Evolutionary conservation across 2,329 filamentous ascomycete species (phyloP), one percentile per base, ranked within the genome.

Genomic region (Pleomassaria siparia): DNA sequence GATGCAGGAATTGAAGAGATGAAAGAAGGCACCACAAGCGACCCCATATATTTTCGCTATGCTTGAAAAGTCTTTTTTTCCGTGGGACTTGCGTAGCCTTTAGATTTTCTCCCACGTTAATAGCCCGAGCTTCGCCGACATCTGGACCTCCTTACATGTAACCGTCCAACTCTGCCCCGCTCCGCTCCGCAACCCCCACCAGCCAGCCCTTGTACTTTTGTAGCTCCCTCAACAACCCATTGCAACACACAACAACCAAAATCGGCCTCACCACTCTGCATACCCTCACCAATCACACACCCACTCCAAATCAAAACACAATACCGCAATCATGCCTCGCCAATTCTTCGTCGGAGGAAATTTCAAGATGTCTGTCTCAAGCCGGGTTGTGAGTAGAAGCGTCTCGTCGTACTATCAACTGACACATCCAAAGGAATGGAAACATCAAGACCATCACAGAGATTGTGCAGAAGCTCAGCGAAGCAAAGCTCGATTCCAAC

Each of bases 341-440:
- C 88, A 91, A 81, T 96, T 95, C 82, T 95, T 96, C 75, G 89
- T 96, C 75, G 91, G 91, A 76, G 91, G 91, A 72, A 99, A 99
- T 87, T 97, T 97, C 81, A 97, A 99, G 84, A 97, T 97, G 91
- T 95, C 79, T 18, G 64, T 60, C 30, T 50, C 47, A 18, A 58
- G 48, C 32, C 55, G 54, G 53, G 56, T 57, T 49, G 54, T 63
- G 54, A 63, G 62, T 57, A 33, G 43, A 35, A 40, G 43, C 30
- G n/a, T 15, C 16, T 36, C 39, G 26, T 40, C 24, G 16, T 20
- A 32, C 29, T 35, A 55, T 37, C 29, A 30, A 47, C 60, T 60
- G 46, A 65, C 59, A 40, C 25, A 41, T 30, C 43, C 54, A 49
- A 67, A 96, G 91, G 91, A 99, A 99, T 81, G 92, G 94, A 74